A percentile compares a stretch with the other conserved stretches of the same genome.
These are phyloP conservation scores for Microbotryomycetes sp. DNA, from an alignment of 1,284 basidiomycete species.

Conservation along the genomic window DNA sequence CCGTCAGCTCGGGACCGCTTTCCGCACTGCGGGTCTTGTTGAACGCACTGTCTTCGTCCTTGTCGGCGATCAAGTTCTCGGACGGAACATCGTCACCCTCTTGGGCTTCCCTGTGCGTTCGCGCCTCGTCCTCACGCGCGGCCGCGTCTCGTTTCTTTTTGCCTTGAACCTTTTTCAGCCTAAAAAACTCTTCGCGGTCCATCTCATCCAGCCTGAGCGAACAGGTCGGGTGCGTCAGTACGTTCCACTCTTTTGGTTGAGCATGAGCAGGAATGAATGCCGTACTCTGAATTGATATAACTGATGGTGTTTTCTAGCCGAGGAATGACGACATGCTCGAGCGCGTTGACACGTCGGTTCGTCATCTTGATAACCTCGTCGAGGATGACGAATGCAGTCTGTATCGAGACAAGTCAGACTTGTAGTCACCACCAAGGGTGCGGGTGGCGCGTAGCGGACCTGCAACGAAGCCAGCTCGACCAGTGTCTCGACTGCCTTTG, in stretches of 20 bases:
- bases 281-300: conserved; percentile 75
- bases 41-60: conserved; percentile 73
- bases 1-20: not conserved
- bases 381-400: conserved; percentile 96
- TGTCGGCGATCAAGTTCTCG: conserved; percentile 63
- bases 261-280: too few species aligned
- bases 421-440: not conserved
- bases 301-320: conserved; percentile 94
- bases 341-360: conserved; percentile 96
- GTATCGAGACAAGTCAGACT: conserved; percentile 33
- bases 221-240: too few species aligned
- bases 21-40: not conserved
- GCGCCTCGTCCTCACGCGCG: conserved; percentile 46
- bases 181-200: conserved; percentile 96
- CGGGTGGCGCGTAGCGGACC: conserved; percentile 31
- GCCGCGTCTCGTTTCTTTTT: conserved; percentile 79
- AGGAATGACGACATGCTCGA: conserved; percentile 96
- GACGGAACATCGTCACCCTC: conserved; percentile 42
- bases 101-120: conserved; percentile 43
- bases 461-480: conserved; percentile 90
- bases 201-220: conserved; percentile 67
- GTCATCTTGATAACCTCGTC: conserved; percentile 99
- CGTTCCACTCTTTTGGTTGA: too few species aligned
- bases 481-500: conserved; percentile 92
- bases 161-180: conserved; percentile 77